Evolutionary conservation across 805 yeast genomes (phyloP), one percentile per base, ranked within the genome.

Genomic region (Ogataea methylovora): DNA sequence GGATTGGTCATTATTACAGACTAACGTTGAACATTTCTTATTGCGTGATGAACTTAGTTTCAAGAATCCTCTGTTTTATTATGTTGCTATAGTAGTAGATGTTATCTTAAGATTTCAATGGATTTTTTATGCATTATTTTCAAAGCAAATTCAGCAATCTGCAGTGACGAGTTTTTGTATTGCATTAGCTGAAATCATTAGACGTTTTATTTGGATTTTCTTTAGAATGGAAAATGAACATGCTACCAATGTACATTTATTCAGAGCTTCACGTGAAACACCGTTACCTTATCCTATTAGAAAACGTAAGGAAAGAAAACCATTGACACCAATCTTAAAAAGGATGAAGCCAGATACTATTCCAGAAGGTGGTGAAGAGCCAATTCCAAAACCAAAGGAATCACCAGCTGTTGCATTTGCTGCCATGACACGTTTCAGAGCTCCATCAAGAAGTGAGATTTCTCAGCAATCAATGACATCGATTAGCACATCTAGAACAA

Each of bases 161-260:
- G 95, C 95, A 0, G 72, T 74, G 16, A 81, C 95, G 2, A 79
- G 95, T 52, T 88, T 90, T 51, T 67, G 74, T 33, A 74, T 92
- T 32, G 95, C 94, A 0, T 44, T 84, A 20, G 85, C 92, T 0
- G 98, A 92, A 56, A 58, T 86, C 3, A 23, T 83, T 3, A 71
- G 98, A 52, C 69, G 98, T 51, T 82, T 85, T 45, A 62, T 90
- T 11, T 92, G 98, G 98, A 68, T 86, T 7, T 73, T 84, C 32
- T 81, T 92, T 64, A 78, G 98, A 61, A 82, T 92, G 71, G 98
- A 92, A 48, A 92, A 92, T 58, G 97, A 92, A 57, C 98, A 92
- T 56, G 80, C 88, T 30, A 79, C 97, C 1, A 90, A 90, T 52
- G 95, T 87, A 9, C 77, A 76, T 36, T 61, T 86, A 29, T 84